phyloP scores from a whole-genome alignment of 2,329 filamentous ascomycete genomes.

The Ilyonectria destructans region DNA sequence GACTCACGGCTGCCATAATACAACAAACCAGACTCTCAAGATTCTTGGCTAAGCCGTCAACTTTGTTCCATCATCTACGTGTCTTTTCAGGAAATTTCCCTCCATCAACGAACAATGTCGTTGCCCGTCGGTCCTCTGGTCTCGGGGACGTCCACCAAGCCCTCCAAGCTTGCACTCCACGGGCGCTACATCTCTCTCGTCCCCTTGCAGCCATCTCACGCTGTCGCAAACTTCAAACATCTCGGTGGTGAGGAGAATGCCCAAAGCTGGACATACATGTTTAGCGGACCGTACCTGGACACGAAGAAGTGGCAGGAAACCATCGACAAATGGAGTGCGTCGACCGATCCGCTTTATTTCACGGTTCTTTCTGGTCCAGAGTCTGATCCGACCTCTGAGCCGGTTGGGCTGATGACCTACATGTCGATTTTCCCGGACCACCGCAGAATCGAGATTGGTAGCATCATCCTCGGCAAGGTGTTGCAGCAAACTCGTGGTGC shows the following conservation, averaged over 20 bases:
- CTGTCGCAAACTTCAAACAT: slow-evolving; percentile 50
- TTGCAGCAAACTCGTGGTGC: slow-evolving; percentile 70
- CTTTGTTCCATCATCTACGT: not conserved
- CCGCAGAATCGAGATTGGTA: slow-evolving; percentile 71
- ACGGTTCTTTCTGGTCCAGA: slow-evolving; percentile 58
- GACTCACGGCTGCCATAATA: not conserved
- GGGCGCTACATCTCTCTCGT: slow-evolving; percentile 54
- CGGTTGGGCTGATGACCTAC: slow-evolving; percentile 61
- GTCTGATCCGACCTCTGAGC: slow-evolving; percentile 47
- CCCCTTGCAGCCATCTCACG: slow-evolving; percentile 49
- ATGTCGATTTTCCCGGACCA: slow-evolving; percentile 66
- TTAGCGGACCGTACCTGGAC: slow-evolving; percentile 44
- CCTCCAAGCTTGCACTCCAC: slow-evolving; percentile 43
- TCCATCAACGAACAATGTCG: slow-evolving; percentile 17
- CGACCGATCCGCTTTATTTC: slow-evolving; percentile 60
- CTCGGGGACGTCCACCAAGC: slow-evolving; percentile 34
- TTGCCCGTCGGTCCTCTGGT: slow-evolving; percentile 43
- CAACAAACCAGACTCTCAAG: not conserved
- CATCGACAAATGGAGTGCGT: slow-evolving; percentile 44
- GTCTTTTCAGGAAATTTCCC: too few relatives aligned
- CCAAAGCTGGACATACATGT: slow-evolving; percentile 56
- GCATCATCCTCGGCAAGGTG: slow-evolving; percentile 65
- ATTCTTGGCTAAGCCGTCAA: not conserved
- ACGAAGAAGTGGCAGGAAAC: slow-evolving; percentile 38
- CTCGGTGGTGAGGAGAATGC: slow-evolving; percentile 53